Base-by-base conservation (phyloP, 768 basidiomycete species). In the Heimioporus sp. region DNA sequence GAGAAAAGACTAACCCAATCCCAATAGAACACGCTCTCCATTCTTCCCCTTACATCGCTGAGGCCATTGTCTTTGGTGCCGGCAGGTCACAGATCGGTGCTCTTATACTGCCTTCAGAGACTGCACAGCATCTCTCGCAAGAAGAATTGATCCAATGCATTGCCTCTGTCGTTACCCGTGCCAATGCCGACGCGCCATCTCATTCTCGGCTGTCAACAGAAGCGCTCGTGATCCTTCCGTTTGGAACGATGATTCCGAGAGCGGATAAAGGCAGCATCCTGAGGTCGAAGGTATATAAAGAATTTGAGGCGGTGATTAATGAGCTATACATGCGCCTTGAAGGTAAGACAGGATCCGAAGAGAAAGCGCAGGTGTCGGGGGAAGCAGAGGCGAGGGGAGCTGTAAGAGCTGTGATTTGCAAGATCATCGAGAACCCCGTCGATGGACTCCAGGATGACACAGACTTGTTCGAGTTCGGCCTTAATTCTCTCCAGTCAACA, bases 1-100 rank as follows among this genome's bases (percentile, higher is more conserved):
- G 81, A 7, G 80, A 82, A 65, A 82, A 82, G 68, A 80, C 78
- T 9, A 80, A 80, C 54, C 79, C 79, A 4, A 76, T 80, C 7
- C 79, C 80, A 0, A 79, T 81, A 47, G 80, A 81, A 55, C 70
- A 79, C 37, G 66, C 71, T n/a, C 74, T 82, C 48, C 76, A 76
- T n/a, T 79, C 79, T 2, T 66, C 66, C 3, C 73, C 78, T 1
- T 72, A 72, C 45, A 71, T 81, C n/a, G 63, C 69, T 0, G 81
- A 83, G 48, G 80, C 76, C 31, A 73, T 82, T 56, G 74, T 83
- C 45, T 83, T 83, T 40, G 81, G 81, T 10, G 69, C 74, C 15
- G 74, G 67, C 10, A 63, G 74, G 21, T 72, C 79, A 8, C 80
- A 82, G 47, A 68, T 74, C 9, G 80, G 81, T 4, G 74, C 71